A percentile compares a stretch with the other conserved stretches of the same genome.
These are phyloP conservation scores for Holtermanniella nyarrowii DNA, from an alignment of 768 basidiomycete species.

Conservation along the genomic window DNA sequence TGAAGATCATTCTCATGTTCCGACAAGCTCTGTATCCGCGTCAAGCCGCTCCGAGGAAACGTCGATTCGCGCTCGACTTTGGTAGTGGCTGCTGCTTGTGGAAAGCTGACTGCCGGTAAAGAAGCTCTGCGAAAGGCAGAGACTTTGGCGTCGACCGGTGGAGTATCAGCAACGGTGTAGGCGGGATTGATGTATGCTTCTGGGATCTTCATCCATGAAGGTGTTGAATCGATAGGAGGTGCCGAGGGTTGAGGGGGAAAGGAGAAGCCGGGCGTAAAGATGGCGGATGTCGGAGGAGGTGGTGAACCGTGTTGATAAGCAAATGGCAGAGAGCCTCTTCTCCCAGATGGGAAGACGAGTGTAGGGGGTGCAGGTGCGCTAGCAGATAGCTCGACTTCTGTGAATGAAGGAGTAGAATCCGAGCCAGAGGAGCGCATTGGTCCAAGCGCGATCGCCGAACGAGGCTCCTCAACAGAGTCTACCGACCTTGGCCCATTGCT, in stretches of 20 bases:
- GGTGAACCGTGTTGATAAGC: background rate
- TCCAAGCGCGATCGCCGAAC: too few relatives aligned
- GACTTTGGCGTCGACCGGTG: background rate
- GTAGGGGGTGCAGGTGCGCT: too few relatives aligned
- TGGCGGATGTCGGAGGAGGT: background rate
- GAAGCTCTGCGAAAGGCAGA: background rate
- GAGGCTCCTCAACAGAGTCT: too few relatives aligned
- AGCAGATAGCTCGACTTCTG: too few relatives aligned
- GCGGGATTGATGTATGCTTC: background rate
- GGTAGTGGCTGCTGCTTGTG: background rate
- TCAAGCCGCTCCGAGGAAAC: slow-evolving; percentile 6
- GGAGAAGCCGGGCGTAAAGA: background rate
- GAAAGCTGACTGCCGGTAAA: background rate
- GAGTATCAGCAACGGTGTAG: too few relatives aligned
- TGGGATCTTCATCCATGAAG: too few relatives aligned
- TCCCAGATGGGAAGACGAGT: too few relatives aligned
- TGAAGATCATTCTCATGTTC: slow-evolving; percentile 15
- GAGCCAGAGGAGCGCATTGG: too few relatives aligned
- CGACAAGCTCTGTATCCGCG: slow-evolving; percentile 29
- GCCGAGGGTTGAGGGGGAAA: background rate
- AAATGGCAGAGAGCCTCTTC: background rate
- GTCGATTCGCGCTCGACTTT: background rate
- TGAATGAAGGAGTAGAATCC: too few relatives aligned
- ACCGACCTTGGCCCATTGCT: too few relatives aligned
- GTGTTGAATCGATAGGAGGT: too few relatives aligned